Evolutionary conservation across 257 asterid species (phyloP), one percentile per base, ranked within the genome.

Genomic region (Petrea volubilis): DNA sequence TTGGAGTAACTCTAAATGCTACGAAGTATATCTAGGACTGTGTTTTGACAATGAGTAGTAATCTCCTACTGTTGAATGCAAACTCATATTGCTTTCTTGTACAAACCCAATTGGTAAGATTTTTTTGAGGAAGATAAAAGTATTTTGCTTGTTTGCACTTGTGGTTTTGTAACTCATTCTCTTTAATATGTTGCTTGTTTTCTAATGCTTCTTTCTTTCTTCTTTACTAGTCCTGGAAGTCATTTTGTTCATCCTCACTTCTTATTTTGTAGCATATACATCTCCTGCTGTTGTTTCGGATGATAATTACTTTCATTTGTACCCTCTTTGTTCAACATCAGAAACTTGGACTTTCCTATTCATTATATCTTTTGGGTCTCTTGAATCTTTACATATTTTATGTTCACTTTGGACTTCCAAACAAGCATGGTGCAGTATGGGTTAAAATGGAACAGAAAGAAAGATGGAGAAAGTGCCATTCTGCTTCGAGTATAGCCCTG

Each of bases 121-220:
- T 64, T 3, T 27, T 64, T 25, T 44, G 64, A 28, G 72, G 50
- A 11, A 24, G 21, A 33, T 61, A 5, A 17, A 31, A 3, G 33
- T 29, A 27, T 15, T 52, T 24, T 27, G 55, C 40, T 46, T 27
- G 40, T 40, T 7, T 43, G 15, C 40, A 43, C 61, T 43, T 21
- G 43, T 34, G 27, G 18, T 13, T 44, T 49, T 36, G 21, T 51
- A 11, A 50, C 53, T 33, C 65, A 24, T 4, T 20, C 52, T 18
- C 14, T 27, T 5, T 47, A 47, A n/a, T 47, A 13, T 33, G 44
- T n/a, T 68, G 17, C 24, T 50, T 3, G 4, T 25, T 7, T 67
- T 40, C 28, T 24, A 18, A 27, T 41, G 67, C 24, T 41, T 46
- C 74, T 68, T 11, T 27, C 56, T 34, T 74, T 56, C 25, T 74